These are phyloP conservation scores for Solanum pinnatisectum DNA, from an alignment of 257 asterid species.

Conservation along the genomic window DNA sequence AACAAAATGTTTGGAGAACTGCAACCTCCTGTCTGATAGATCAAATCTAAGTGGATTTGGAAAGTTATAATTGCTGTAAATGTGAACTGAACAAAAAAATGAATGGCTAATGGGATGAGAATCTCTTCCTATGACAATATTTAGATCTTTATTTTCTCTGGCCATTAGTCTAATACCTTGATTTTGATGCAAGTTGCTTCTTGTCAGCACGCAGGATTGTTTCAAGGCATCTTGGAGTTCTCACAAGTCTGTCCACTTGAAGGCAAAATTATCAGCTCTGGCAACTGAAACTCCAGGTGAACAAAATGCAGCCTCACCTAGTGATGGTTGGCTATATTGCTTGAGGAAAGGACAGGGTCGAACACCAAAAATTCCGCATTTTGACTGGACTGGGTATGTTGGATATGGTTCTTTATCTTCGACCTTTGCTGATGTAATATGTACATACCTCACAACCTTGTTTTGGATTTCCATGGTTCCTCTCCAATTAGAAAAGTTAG, in stretches of 20 bases:
- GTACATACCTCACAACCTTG: background rate
- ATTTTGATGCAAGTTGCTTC: slow-evolving; percentile 3
- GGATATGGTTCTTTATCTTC: background rate
- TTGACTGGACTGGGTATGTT: slow-evolving; percentile 91
- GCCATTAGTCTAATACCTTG: background rate
- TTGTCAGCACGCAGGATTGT: slow-evolving; percentile 79
- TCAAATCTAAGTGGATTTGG: background rate
- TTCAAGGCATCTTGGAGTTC: slow-evolving; percentile 95
- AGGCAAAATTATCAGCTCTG: slow-evolving; percentile 48
- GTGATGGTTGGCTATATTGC: slow-evolving; percentile 84
- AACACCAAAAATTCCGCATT: slow-evolving; percentile 63
- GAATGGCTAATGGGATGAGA: background rate
- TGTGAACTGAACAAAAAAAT: background rate
- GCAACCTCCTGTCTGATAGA: background rate
- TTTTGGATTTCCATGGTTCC: background rate
- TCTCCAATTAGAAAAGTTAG: background rate
- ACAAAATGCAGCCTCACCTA: slow-evolving; percentile 28
- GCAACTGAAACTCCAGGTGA: slow-evolving; percentile 30
- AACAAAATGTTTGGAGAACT: background rate
- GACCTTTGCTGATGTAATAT: background rate
- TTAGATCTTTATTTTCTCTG: background rate
- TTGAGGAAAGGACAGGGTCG: slow-evolving; percentile 80
- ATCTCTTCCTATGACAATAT: background rate
- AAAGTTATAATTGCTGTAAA: background rate
- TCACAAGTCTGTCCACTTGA: slow-evolving; percentile 77